Base-by-base conservation (phyloP, 2,329 filamentous ascomycete genomes). In the Exophiala sp. region DNA sequence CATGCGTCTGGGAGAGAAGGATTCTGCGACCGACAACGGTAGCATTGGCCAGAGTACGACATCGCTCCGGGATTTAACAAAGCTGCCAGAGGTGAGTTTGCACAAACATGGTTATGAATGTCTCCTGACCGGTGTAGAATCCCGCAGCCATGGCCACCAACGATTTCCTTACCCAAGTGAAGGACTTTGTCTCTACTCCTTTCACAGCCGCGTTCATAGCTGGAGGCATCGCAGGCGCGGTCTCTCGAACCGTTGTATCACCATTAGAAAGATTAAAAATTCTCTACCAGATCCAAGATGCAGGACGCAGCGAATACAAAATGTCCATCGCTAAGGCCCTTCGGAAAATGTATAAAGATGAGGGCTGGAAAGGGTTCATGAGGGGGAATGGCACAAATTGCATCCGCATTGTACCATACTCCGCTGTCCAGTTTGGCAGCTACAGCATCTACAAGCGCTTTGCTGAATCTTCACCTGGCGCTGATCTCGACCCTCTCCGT, bases 281-380 rank as follows among this genome's bases (percentile, higher is more conserved):
- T 61, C 76, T 98, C n/a, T 89, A 96, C 68, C 93, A 98, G 68
- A 79, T 98, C 22, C 93, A 98, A 72, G 94, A 86, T 64, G 86
- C 79, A 43, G 91, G 90, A 14, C 82, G 89, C 63, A 86, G 88
- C 61, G 91, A 95, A 64, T 98, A 98, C 72, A 91, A 93, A 67
- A 75, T 96, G 68, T 93, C 89, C 13, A 88, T 97, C 50, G 81
- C 83, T 60, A 88, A 94, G 70, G 93, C 88, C 2, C 74, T 98
- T 57, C 79, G 73, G 52, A 98, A 98, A 70, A 98, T 98, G 85
- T 95, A 91, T 83, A 83, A 77, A 61, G 93, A 98, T 66, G 93
- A 98, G 70, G 93, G 93, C 47, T 97, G 90, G 88, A 83, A 82
- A 67, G 93, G 93, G 0, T 95, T 97, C 70, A 95, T 98, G 90